These are phyloP conservation scores for Ceratocystis eucalypticola DNA, from an alignment of 2,329 filamentous ascomycete genomes.

Conservation along the genomic window DNA sequence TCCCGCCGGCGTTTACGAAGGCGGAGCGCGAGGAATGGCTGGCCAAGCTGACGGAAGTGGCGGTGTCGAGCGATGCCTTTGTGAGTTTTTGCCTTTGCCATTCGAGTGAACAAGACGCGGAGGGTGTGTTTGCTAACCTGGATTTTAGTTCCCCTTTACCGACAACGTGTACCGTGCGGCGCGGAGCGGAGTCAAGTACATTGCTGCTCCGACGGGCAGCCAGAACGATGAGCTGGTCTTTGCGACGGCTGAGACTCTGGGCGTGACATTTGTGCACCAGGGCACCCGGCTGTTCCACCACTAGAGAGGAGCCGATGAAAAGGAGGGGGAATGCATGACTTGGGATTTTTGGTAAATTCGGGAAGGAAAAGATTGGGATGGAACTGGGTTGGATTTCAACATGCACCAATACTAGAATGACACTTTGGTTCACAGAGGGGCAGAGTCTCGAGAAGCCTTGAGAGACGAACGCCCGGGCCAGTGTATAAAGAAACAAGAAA, in stretches of 20 bases:
- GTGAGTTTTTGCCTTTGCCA: constrained; percentile 40
- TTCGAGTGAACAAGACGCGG: background rate
- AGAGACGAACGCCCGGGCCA: background rate
- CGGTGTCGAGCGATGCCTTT: constrained; percentile 88
- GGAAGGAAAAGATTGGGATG: constrained; percentile 1
- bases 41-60: constrained; percentile 65
- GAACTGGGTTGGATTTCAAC: constrained; percentile 13
- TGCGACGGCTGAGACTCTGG: constrained; percentile 79
- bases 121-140: constrained; percentile 22
- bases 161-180: constrained; percentile 92
- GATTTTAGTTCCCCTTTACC: constrained; percentile 75
- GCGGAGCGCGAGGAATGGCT: constrained; percentile 83
- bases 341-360: background rate
- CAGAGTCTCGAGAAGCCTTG: too few relatives aligned
- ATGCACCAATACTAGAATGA: constrained; percentile 2
- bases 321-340: background rate
- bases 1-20: constrained; percentile 66
- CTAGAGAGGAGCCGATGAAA: constrained; percentile 33
- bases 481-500: constrained; percentile 9
- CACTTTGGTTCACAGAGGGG: constrained; percentile 7
- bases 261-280: constrained; percentile 92
- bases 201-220: constrained; percentile 82
- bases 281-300: constrained; percentile 90
- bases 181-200: constrained; percentile 85
- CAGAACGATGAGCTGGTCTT: constrained; percentile 75